These are phyloP conservation scores for Amanita exitialis DNA, from an alignment of 768 basidiomycete species.

Conservation along the genomic window DNA sequence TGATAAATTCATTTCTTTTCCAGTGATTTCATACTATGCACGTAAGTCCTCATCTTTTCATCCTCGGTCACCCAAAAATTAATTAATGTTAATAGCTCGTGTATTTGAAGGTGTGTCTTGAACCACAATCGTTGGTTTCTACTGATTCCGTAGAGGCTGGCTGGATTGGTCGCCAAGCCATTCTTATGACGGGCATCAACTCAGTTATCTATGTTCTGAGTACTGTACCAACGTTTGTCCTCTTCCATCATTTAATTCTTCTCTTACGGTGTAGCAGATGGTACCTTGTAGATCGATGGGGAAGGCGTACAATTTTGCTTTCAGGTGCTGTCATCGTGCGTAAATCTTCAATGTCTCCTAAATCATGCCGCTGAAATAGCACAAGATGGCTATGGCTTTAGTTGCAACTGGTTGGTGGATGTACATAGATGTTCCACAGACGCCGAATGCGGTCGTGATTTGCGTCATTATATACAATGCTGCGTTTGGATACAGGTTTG, in stretches of 20 bases:
- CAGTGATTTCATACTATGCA: slow-evolving; percentile 91
- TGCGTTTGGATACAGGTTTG: slow-evolving; percentile 78
- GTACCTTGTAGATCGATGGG: slow-evolving; percentile 91
- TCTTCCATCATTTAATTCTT: slow-evolving; percentile 6
- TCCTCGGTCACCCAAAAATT: neutral
- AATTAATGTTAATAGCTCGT: slow-evolving; percentile 37
- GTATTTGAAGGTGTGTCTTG: slow-evolving; percentile 75
- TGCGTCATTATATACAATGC: slow-evolving; percentile 93
- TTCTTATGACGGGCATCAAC: slow-evolving; percentile 95
- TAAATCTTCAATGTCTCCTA: slow-evolving; percentile 3
- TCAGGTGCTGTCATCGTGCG: slow-evolving; percentile 74
- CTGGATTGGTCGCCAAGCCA: slow-evolving; percentile 88
- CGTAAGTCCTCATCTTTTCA: slow-evolving; percentile 39
- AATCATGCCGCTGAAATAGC: slow-evolving; percentile 1
- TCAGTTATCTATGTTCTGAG: slow-evolving; percentile 71
- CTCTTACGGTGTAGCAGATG: slow-evolving; percentile 40
- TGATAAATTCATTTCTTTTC: neutral
- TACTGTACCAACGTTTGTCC: slow-evolving; percentile 73
- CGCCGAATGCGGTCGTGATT: slow-evolving; percentile 78
- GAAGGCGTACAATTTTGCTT: slow-evolving; percentile 77
- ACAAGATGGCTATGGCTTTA: slow-evolving; percentile 74
- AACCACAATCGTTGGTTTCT: slow-evolving; percentile 3
- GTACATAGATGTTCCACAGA: slow-evolving; percentile 78
- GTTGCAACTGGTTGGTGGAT: slow-evolving; percentile 88
- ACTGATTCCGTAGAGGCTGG: slow-evolving; percentile 60